Percentiles rank a stretch among this genome's conserved stretches.
Evolutionary conservation across 805 yeast genomes (phyloP).

Genomic region (Nakazawaea pomicola): DNA sequence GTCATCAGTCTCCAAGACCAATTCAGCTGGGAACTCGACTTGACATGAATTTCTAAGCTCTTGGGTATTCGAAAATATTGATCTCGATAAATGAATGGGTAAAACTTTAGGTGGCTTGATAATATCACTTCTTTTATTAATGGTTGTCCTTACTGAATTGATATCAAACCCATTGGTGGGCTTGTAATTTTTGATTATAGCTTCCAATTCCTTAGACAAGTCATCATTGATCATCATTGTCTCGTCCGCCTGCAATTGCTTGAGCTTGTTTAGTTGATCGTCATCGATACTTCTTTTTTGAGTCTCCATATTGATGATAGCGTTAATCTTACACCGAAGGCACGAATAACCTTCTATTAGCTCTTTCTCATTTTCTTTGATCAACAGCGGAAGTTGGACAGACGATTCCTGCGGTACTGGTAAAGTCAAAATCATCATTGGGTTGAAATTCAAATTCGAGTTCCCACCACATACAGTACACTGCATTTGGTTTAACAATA

Average conservation of each 20-base stretch:
- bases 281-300: constrained; percentile 15
- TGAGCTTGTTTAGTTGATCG: constrained; percentile 33
- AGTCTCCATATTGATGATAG: constrained; percentile 27
- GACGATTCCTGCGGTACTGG: constrained; percentile 57
- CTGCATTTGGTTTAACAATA: constrained; percentile 56
- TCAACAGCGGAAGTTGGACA: constrained; percentile 41
- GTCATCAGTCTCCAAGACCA: constrained; percentile 44
- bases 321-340: constrained; percentile 54
- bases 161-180: constrained; percentile 36
- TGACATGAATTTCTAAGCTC: constrained; percentile 72
- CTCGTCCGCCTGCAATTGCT: constrained; percentile 30
- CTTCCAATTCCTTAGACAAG: constrained; percentile 43
- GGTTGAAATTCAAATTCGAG: constrained; percentile 53
- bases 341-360: constrained; percentile 80
- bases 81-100: constrained; percentile 81
- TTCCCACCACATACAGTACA: constrained; percentile 64
- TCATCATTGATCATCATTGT: constrained; percentile 59
- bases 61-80: constrained; percentile 63
- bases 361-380: constrained; percentile 56
- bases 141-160: constrained; percentile 50
- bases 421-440: constrained; percentile 68
- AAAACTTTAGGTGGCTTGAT: constrained; percentile 66
- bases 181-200: constrained; percentile 42
- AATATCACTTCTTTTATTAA: constrained; percentile 59
- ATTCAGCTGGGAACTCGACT: constrained; percentile 55